These are phyloP conservation scores for Marchantia polymorpha DNA, from an alignment of 225 moss, liverwort and hornwort genomes.

Conservation along the genomic window DNA sequence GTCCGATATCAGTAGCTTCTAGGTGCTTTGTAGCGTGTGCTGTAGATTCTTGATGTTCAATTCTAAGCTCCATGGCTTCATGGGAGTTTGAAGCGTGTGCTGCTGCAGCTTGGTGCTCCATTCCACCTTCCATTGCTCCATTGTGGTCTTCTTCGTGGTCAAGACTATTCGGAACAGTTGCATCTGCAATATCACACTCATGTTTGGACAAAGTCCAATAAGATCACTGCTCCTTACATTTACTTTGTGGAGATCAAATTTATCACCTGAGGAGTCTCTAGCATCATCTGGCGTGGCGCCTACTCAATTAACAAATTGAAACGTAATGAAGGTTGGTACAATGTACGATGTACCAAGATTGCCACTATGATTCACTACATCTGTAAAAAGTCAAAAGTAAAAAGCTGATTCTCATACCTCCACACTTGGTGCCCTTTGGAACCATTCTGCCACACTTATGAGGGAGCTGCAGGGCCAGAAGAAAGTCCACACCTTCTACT, in stretches of 20 bases:
- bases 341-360: background rate
- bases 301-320: background rate
- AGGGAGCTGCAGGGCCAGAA: conserved; percentile 28
- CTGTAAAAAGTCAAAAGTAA: background rate
- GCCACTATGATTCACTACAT: background rate
- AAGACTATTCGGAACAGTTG: background rate
- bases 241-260: background rate
- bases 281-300: background rate
- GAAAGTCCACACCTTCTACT: conserved; percentile 29
- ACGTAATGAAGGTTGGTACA: background rate
- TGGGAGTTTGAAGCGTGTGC: background rate
- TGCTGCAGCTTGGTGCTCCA: background rate
- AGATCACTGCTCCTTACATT: background rate
- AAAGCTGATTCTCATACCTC: conserved; percentile 13
- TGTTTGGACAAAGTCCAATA: background rate
- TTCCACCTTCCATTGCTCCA: background rate
- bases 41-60: background rate
- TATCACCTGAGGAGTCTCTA: background rate
- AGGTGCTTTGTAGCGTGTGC: background rate
- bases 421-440: conserved; percentile 36
- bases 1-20: background rate
- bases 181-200: background rate
- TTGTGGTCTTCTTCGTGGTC: background rate
- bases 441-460: conserved; percentile 28
- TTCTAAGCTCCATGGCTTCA: background rate